A percentile compares a stretch with the other conserved stretches of the same genome.
phyloP scores from a whole-genome alignment of 1,284 basidiomycete species.

The Boletellus dicymbophilus region DNA sequence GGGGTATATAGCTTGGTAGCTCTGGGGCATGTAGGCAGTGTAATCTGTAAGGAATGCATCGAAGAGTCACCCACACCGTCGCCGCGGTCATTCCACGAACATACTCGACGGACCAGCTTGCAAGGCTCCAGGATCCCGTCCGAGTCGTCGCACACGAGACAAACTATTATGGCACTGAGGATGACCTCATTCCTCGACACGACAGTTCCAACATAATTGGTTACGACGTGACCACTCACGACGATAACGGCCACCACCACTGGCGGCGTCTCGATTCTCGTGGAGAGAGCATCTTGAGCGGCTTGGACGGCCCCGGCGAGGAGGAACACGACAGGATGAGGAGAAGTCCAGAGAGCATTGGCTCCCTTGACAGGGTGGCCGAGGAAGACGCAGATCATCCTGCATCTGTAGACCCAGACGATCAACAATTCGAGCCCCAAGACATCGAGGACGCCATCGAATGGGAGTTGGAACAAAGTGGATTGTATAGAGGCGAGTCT shows the following conservation, averaged over 20 bases:
- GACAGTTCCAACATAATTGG: constrained; percentile 18
- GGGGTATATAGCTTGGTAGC: constrained; percentile 26
- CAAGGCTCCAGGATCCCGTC: constrained; percentile 19
- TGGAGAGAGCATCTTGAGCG: constrained; percentile 34
- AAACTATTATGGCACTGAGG: constrained; percentile 15
- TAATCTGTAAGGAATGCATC: constrained; percentile 26
- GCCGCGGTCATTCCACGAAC: constrained; percentile 30
- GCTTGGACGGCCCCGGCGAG: constrained; percentile 26
- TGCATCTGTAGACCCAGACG: background rate
- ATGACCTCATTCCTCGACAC: constrained; percentile 8
- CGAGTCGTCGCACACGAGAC: constrained; percentile 12
- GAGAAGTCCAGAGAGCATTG: constrained; percentile 35
- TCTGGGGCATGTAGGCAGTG: constrained; percentile 1
- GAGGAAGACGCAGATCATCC: constrained; percentile 39
- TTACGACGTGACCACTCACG: constrained; percentile 24
- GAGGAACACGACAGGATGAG: constrained; percentile 25
- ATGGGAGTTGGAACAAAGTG: constrained; percentile 56
- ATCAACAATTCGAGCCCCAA: constrained; percentile 22
- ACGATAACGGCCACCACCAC: constrained; percentile 24
- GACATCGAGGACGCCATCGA: constrained; percentile 44
- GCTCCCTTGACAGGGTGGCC: constrained; percentile 42
- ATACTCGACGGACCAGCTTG: constrained; percentile 17
- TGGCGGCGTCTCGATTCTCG: constrained; percentile 35
- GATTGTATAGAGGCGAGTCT: constrained; percentile 58
- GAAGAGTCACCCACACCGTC: constrained; percentile 32